Base-by-base conservation (phyloP, 2,329 filamentous ascomycete species). In the Curvularia hawaiiensis region DNA sequence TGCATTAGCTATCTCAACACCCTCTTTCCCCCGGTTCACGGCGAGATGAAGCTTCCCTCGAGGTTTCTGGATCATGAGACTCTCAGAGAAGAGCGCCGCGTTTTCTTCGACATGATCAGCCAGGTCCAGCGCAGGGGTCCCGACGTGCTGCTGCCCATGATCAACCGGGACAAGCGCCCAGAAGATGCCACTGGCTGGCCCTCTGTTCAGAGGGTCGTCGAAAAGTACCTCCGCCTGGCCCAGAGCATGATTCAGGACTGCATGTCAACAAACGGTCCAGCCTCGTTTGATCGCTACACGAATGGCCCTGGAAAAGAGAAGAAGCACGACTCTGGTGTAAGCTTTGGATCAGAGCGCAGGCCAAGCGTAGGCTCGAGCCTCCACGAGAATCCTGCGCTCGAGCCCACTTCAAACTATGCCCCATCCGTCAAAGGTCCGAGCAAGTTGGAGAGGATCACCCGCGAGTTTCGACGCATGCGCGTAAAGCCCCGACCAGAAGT, bases 1-100 rank as follows among this genome's bases (percentile, higher is more conserved):
- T 88, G 86, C 68, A 80, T 88, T 61, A 87, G 85, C 52, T 86
- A 89, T 82, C 82, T 89, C 50, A 89, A 89, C 75, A 89, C 86
- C 10, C 78, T 89, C 30, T 85, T 88, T 61, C 87, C 87, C 8
- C 85, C 87, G 2, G 78, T 83, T 41, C 78, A 78, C 18, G 64
- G 56, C 20, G 52, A 58, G 28, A 62, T 63, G 14, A 72, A 65
- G 48, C 60, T 70, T 43, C 84, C 83, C 5, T 85, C 84, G 10
- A 75, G 79, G 28, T 80, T 83, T 50, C 72, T 88, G 56, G 84
- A 81, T 9, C 72, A 77, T 3, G 72, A 80, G 26, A 79, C 83
- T 7, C 77, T 89, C 53, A 80, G 80, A 56, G 76, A 78, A 12
- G 85, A 89, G 66, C 83, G 87, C n/a, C 80, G 84, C 31, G 79